Conservation (phyloP, 306 rosid species). For the Hippophae tibetana region DNA sequence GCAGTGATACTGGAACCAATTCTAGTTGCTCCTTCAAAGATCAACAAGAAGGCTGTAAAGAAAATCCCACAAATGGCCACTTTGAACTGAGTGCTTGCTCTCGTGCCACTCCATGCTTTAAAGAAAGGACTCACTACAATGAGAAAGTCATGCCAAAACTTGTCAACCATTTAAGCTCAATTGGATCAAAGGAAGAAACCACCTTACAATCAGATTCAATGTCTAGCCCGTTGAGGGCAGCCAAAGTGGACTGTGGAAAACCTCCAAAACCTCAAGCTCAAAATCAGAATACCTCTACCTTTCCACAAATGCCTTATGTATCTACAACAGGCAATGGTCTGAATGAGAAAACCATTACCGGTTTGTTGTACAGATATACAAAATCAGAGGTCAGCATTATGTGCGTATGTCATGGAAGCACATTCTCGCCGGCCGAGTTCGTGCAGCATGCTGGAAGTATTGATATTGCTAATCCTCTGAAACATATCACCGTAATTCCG, state of each 20-base stretch:
- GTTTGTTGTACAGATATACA: constrained; percentile 50
- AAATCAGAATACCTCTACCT: background rate
- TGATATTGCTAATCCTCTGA: constrained; percentile 49
- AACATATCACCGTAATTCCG: constrained; percentile 64
- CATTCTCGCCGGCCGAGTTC: constrained; percentile 72
- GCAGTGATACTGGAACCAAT: constrained; percentile 37
- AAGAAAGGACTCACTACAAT: background rate
- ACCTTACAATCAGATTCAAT: background rate
- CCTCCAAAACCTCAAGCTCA: constrained; percentile 32
- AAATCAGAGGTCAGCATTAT: constrained; percentile 62
- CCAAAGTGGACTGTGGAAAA: constrained; percentile 17
- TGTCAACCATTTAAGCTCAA: background rate
- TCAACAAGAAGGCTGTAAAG: constrained; percentile 12
- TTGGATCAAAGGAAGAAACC: constrained; percentile 7
- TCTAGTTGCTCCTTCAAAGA: constrained; percentile 35
- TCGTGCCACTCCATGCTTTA: constrained; percentile 1
- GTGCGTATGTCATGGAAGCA: constrained; percentile 84
- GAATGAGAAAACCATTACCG: constrained; percentile 49
- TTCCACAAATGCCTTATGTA: constrained; percentile 61
- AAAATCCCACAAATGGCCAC: constrained; percentile 16
- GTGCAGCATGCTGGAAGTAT: constrained; percentile 89
- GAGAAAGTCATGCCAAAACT: background rate
- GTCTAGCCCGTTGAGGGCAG: constrained; percentile 7
- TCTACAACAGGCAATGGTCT: constrained; percentile 61
- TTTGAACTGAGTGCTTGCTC: constrained; percentile 34